These are phyloP conservation scores for Peronospora tabacina DNA, from an alignment of 352 stramenopile genomes.

Conservation along the genomic window DNA sequence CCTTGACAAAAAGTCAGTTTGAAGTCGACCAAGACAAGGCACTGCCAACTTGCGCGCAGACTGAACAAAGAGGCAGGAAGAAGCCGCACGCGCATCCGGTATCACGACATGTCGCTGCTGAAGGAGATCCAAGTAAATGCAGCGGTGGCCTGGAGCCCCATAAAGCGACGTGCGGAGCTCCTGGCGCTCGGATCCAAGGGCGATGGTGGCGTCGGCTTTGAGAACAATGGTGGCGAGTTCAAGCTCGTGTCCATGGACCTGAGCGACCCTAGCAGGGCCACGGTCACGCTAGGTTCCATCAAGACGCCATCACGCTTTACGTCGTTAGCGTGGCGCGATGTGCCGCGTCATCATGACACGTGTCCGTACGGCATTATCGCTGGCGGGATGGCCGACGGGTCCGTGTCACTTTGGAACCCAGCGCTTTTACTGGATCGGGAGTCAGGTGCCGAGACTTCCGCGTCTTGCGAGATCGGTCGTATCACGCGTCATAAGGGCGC, in stretches of 20 bases:
- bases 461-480: constrained; percentile 63
- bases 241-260: constrained; percentile 94
- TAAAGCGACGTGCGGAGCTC: constrained; percentile 64
- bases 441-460: constrained; percentile 23
- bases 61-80: constrained; percentile 1
- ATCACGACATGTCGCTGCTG: constrained; percentile 72
- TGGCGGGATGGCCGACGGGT: constrained; percentile 95
- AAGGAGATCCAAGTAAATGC: constrained; percentile 88
- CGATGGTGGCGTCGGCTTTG: constrained; percentile 92
- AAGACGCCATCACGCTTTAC: constrained; percentile 91
- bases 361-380: constrained; percentile 90
- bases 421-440: constrained; percentile 75
- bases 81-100: not conserved
- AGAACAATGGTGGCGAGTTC: constrained; percentile 95
- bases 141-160: constrained; percentile 82
- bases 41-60: constrained; percentile 4
- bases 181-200: constrained; percentile 90
- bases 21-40: constrained; percentile 8
- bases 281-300: constrained; percentile 77
- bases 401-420: constrained; percentile 95
- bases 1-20: constrained; percentile 14
- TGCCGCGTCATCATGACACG: constrained; percentile 64
- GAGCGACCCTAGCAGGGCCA: constrained; percentile 50
- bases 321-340: constrained; percentile 89
- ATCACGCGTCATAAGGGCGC: constrained; percentile 82